phyloP scores from a whole-genome alignment of 1,284 basidiomycete genomes.

The Ustilago nuda region DNA sequence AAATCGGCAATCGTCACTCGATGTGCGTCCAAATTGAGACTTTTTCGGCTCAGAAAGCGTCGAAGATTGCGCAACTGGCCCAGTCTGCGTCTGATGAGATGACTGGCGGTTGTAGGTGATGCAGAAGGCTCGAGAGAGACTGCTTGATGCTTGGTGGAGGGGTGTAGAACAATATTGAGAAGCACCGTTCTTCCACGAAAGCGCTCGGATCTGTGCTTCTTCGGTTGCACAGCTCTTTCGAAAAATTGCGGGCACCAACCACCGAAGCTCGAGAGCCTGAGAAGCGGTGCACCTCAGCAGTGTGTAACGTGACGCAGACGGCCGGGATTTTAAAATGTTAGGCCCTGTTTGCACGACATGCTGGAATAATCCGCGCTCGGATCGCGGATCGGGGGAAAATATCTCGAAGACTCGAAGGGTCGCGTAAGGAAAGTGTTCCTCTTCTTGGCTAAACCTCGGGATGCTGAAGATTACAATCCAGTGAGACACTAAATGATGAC shows the following conservation, averaged over 20 bases:
- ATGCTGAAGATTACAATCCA: too few species aligned
- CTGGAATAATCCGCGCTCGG: background rate
- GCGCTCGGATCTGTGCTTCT: slow-evolving; percentile 10
- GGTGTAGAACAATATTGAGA: slow-evolving; percentile 8
- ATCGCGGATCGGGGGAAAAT: slow-evolving; percentile 2
- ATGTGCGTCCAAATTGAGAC: background rate
- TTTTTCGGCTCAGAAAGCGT: background rate
- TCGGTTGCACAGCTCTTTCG: slow-evolving; percentile 11
- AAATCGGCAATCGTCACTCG: background rate
- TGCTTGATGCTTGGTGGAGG: background rate
- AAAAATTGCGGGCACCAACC: slow-evolving; percentile 8
- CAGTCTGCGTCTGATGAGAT: background rate
- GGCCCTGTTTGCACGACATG: background rate
- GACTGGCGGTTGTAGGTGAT: background rate
- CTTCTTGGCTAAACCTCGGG: background rate
- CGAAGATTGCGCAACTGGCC: background rate
- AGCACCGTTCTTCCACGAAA: slow-evolving; percentile 2
- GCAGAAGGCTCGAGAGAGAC: background rate
- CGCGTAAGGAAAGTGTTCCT: slow-evolving; percentile 19
- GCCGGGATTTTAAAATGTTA: background rate
- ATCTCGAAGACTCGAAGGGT: slow-evolving; percentile 11
- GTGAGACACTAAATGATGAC: too few species aligned
- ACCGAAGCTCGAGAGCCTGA: background rate
- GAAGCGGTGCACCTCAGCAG: background rate
- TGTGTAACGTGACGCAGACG: slow-evolving; percentile 6